Evolutionary conservation across 192 early-diverging fungal genomes (phyloP).

Genomic region (Geranomyces michiganensis): DNA sequence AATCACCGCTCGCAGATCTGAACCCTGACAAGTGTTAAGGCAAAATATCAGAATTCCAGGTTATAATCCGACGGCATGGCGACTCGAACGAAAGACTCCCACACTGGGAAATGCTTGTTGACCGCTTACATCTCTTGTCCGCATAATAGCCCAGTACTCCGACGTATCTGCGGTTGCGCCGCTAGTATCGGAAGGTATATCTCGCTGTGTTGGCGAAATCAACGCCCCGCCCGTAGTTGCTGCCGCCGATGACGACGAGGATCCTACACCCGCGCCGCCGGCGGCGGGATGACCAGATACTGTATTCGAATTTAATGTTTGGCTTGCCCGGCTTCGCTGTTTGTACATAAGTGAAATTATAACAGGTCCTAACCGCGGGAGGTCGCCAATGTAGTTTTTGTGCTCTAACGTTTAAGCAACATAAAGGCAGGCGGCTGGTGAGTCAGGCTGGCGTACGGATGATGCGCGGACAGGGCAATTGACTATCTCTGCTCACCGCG

Average conservation of each 20-base stretch:
- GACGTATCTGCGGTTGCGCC: background rate
- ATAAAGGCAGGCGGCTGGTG: background rate
- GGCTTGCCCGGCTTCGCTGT: background rate
- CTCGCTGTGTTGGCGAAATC: background rate
- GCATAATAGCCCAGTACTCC: slow-evolving; percentile 32
- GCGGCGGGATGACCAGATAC: background rate
- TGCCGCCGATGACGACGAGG: background rate
- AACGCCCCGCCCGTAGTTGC: background rate
- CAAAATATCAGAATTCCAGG: background rate
- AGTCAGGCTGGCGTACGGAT: no score
- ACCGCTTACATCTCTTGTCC: slow-evolving; percentile 30
- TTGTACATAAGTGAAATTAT: slow-evolving; percentile 42
- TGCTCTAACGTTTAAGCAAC: slow-evolving; percentile 30
- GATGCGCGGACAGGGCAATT: no score
- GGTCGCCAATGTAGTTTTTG: slow-evolving; percentile 31
- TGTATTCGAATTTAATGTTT: background rate
- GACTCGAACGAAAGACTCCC: no score
- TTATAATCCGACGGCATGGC: no score
- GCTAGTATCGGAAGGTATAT: background rate
- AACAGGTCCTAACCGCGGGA: slow-evolving; percentile 36
- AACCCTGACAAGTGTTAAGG: background rate
- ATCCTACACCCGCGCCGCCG: background rate
- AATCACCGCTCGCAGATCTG: slow-evolving; percentile 12
- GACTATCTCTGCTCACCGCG: slow-evolving; percentile 8
- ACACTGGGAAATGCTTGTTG: no score